Conservation (phyloP, 768 basidiomycete species). For the Agaricus bisporus region DNA sequence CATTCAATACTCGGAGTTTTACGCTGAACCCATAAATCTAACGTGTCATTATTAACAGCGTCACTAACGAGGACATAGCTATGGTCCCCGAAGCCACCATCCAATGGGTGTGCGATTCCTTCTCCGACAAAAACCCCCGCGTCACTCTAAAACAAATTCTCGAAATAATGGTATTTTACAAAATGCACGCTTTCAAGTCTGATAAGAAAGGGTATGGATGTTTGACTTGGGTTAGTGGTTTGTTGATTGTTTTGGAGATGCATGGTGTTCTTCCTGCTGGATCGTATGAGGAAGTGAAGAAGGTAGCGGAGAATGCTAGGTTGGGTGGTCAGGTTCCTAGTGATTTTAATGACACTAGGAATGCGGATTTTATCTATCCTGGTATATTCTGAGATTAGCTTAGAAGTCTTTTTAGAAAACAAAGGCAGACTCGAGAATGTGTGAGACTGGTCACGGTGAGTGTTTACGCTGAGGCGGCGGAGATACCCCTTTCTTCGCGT, state of each 20-base stretch:
- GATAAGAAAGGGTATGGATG: not conserved
- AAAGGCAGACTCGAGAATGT: no score
- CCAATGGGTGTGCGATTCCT: not conserved
- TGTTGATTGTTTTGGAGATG: not conserved
- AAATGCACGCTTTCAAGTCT: not conserved
- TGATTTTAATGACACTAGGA: not conserved
- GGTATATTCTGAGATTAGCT: not conserved
- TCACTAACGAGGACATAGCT: not conserved
- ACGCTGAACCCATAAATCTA: not conserved
- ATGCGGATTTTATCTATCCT: not conserved
- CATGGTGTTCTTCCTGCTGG: not conserved
- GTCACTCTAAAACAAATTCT: not conserved
- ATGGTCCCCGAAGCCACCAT: not conserved
- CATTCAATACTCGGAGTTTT: not conserved
- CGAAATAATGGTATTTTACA: not conserved
- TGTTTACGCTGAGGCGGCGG: no score
- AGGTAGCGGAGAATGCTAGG: not conserved
- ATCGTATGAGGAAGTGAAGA: not conserved
- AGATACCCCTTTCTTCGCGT: no score
- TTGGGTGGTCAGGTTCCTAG: not conserved
- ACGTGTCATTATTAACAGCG: not conserved
- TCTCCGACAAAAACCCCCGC: not conserved
- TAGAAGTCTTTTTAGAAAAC: not conserved
- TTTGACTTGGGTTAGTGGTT: not conserved
- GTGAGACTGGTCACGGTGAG: no score